Base-by-base conservation (phyloP, 2,329 filamentous ascomycete species). In the Pseudogymnoascus sp. region DNA sequence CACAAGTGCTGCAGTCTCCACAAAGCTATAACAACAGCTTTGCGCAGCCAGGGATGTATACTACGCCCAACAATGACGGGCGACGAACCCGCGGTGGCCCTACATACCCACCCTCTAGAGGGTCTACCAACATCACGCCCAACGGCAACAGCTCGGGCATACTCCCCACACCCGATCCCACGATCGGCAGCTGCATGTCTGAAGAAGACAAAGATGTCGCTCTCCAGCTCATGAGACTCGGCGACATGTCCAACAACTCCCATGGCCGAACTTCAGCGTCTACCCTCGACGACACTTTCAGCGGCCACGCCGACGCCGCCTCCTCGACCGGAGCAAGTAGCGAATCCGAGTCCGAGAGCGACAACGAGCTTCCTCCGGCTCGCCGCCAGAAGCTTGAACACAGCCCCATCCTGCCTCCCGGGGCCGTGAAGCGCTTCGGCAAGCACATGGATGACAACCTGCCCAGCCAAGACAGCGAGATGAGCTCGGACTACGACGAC, bases 121-220 rank as follows among this genome's bases (percentile, higher is more conserved):
- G 73, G 42, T 78, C 76, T 59, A 73, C 73, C 66, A 76, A 75
- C 66, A 72, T 73, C 61, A 76, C 75, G 42, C 74, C 77, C 67
- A 74, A 74, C 67, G 76, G 78, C 67, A 74, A 77, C 59, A 77
- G 73, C 60, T 74, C 80, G 67, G 86, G 87, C 62, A 84, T 96
- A 69, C 80, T 97, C 67, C 93, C 93, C 19, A 99, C 95, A 1
- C 95, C 95, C 26, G 95, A 97, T 71, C 93, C 93, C n/a, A 99
- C 95, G 11, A 90, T 97, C 70, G 91, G 91, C 62, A 97, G 93
- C 77, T 96, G 91, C 75, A 93, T 99, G 75, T 97, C 93, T 13
- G 95, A 99, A 74, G 95, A 99, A 76, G 85, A 88, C 69, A 88
- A 88, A 73, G 95, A 99, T 76, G 95, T 97, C 66, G 95, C 95